Percentiles rank a stretch among this genome's conserved stretches.
These are phyloP conservation scores for Saccharomycopsis capsularis DNA, from an alignment of 805 yeast genomes.

Conservation along the genomic window DNA sequence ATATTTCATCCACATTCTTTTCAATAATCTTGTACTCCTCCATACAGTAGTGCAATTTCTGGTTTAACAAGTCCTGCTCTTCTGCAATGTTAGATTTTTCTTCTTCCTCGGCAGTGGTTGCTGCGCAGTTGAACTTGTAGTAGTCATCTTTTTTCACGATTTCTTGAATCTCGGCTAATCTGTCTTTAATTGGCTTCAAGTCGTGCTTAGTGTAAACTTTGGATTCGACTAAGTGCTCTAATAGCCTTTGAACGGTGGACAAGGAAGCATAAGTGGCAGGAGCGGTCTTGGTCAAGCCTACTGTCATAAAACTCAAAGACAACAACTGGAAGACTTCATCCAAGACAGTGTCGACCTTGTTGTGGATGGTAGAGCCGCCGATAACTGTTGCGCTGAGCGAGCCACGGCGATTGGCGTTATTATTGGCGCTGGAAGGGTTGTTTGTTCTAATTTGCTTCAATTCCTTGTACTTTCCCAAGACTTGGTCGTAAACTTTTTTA, in stretches of 20 bases:
- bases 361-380: slow-evolving; percentile 24
- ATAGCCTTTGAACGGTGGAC: slow-evolving; percentile 74
- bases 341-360: slow-evolving; percentile 60
- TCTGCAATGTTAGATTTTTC: slow-evolving; percentile 23
- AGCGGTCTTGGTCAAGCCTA: slow-evolving; percentile 83
- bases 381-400: not conserved
- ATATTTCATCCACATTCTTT: slow-evolving; percentile 46
- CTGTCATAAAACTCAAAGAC: slow-evolving; percentile 81
- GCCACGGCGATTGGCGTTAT: slow-evolving; percentile 18
- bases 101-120: slow-evolving; percentile 22
- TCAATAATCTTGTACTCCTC: slow-evolving; percentile 52
- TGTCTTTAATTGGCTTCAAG: slow-evolving; percentile 63
- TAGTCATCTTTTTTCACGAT: slow-evolving; percentile 42
- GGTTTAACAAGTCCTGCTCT: slow-evolving; percentile 40
- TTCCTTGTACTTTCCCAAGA: slow-evolving; percentile 46
- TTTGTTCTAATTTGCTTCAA: slow-evolving; percentile 42
- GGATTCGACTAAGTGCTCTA: slow-evolving; percentile 76
- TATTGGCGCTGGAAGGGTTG: slow-evolving; percentile 2
- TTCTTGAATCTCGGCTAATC: slow-evolving; percentile 61
- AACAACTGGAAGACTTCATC: slow-evolving; percentile 89
- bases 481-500: slow-evolving; percentile 49
- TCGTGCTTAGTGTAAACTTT: slow-evolving; percentile 82
- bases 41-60: slow-evolving; percentile 59
- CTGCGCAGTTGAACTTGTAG: slow-evolving; percentile 19
- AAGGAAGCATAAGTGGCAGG: slow-evolving; percentile 92